Base-by-base conservation (phyloP, 129 eudicot genomes). In the Dittrichia graveolens region DNA sequence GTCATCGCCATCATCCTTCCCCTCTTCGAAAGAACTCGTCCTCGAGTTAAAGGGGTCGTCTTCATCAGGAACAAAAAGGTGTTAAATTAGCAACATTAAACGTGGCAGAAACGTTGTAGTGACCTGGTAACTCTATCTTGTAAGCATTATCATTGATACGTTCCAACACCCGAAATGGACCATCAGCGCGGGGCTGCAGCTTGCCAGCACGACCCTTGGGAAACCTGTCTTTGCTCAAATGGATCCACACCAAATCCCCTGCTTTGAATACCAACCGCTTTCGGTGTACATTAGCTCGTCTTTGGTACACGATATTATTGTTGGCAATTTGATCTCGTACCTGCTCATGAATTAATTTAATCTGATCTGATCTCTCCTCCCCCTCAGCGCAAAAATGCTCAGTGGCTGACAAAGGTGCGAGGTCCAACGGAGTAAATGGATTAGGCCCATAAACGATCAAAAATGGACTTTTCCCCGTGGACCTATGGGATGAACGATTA, bases 1-100 rank as follows among this genome's bases (percentile, higher is more conserved):
- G 2, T 7, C 48, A 44, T 44, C 48, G 10, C 48, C 48, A 50
- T 48, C 18, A 48, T 48, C 9, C 14, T 11, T 14, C 54, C 52
- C 54, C 54, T 48, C 54, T 48, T 48, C 54, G 54, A 48, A 48
- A 48, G 54, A 12, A 48, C 14, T 48, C 54, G 14, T 48, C 54
- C 54, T 48, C 54, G 54, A 48, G 54, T 48, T 6, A 48, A 11
- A 11, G 3, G 3, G 54, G 16, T 12, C 16, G 0, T 11, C 54
- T 3, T 48, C 54, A 12, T 12, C 54, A 3, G 14, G 54, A 11
- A 48, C 9, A 48, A 48, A 48, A 53, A 2, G 31, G 31, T 24
- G 31, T 24, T 24, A 24, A 24, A 24, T 24, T 2, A 24, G 2
- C 31, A 24, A 24, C 31, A 24, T 24, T 24, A 24, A 24, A 24